phyloP scores from a whole-genome alignment of 495 filamentous ascomycete genomes.

The Beverwykella pulmonaria region DNA sequence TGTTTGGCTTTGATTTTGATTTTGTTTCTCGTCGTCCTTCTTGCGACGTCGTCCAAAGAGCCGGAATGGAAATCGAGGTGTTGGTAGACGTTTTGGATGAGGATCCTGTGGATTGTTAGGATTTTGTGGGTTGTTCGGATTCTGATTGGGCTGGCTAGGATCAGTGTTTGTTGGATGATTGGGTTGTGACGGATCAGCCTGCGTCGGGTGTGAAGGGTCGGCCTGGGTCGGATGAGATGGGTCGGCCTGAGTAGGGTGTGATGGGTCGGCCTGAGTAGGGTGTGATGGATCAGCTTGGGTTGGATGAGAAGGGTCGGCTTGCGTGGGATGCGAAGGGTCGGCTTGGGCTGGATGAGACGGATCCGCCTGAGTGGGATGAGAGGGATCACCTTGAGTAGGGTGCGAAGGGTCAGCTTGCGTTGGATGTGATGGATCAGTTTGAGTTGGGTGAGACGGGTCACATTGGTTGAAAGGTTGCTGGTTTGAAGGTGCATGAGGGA shows the following conservation, averaged over 20 bases:
- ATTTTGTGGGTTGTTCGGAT: neutral
- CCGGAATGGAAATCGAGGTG: slow-evolving; percentile 1
- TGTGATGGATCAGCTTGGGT: slow-evolving; percentile 17
- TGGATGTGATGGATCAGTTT: slow-evolving; percentile 4
- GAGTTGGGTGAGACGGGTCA: neutral
- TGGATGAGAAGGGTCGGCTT: slow-evolving; percentile 22
- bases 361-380: slow-evolving; percentile 10
- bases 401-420: slow-evolving; percentile 18
- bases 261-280: slow-evolving; percentile 23
- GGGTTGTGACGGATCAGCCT: neutral
- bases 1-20: neutral
- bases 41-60: slow-evolving; percentile 19
- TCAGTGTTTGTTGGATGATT: slow-evolving; percentile 6
- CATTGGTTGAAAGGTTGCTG: slow-evolving; percentile 15
- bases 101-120: slow-evolving; percentile 8
- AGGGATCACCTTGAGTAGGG: neutral
- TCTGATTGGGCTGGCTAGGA: slow-evolving; percentile 4
- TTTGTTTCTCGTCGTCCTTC: slow-evolving; percentile 15
- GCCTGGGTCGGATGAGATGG: slow-evolving; percentile 9
- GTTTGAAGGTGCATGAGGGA: neutral
- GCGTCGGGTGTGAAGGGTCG: slow-evolving; percentile 7
- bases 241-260: slow-evolving; percentile 15
- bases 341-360: slow-evolving; percentile 16
- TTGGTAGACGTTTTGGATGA: slow-evolving; percentile 14
- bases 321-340: slow-evolving; percentile 23